Base-by-base conservation (phyloP, 73 alveolate species). In the Blepharisma japonicum region DNA sequence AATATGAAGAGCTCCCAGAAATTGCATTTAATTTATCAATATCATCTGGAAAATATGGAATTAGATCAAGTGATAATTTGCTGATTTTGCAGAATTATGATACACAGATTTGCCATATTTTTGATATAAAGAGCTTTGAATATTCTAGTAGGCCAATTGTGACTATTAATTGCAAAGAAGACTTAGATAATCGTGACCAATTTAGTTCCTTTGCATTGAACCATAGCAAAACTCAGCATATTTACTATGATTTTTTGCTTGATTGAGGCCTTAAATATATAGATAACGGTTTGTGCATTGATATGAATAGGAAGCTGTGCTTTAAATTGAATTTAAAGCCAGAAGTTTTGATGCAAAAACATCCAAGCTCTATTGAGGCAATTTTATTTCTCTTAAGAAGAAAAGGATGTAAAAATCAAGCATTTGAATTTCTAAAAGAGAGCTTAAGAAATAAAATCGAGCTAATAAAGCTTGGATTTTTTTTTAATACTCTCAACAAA, bases 331-430 rank as follows among this genome's bases (percentile, higher is more conserved):
- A 11, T 20, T 3, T 61, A 18, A 25, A 25, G 14, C 50, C 47
- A 9, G 74, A 61, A 61, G 47, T n/a, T 25, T 39, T 61, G 18
- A 14, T 61, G 39, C 14, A 61, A 39, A 39, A 61, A 14, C 23
- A 18, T 25, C 74, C 74, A 14, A 25, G 23, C 74, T 39, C 74
- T 8, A 25, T 61, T 8, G 74, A 61, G 3, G 14, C 38, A 61
- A 39, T 61, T n/a, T 25, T 61, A 20, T 61, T 61, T 61, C 11
- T 25, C 18, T 25, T 61, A n/a, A 61, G 46, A 61, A 61, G 74
- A 61, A 39, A 61, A n/a, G 23, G 23, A 5, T 61, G 74, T 39
- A 14, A 14, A 61, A 20, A n/a, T 18, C 11, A 14, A 4, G 74
- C 74, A 14, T 25, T 20, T 61, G 47, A 61, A 48, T 9, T 61